Evolutionary conservation across 2,329 filamentous ascomycete genomes (phyloP).

Genomic region (Scytalidium sp.): DNA sequence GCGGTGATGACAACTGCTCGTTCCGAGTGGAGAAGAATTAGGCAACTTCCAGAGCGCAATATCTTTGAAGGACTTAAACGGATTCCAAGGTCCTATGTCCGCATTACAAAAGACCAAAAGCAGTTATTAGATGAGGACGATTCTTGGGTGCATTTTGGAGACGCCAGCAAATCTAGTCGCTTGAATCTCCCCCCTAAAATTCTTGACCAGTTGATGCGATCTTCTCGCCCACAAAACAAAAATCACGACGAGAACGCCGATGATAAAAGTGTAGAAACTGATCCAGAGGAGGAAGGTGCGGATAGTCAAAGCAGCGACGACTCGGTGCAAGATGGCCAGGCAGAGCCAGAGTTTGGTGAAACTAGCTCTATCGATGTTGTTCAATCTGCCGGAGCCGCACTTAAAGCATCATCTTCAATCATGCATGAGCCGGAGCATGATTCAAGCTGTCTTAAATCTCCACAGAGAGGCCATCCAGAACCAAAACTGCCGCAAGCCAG

Average conservation of each 20-base stretch:
- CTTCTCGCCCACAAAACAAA: constrained; percentile 4
- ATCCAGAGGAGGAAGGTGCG: background rate
- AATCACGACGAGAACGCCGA: background rate
- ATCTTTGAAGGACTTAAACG: constrained; percentile 20
- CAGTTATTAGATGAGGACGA: constrained; percentile 42
- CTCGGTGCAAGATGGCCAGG: background rate
- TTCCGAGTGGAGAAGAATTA: constrained; percentile 7
- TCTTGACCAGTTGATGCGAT: constrained; percentile 12
- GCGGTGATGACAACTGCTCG: constrained; percentile 3
- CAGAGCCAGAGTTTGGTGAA: background rate
- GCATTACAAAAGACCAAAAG: constrained; percentile 46
- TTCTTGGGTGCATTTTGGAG: constrained; percentile 32
- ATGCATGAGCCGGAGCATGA: no score
- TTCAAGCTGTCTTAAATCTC: no score
- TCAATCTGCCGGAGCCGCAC: background rate
- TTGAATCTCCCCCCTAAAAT: constrained; percentile 32
- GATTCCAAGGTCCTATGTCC: constrained; percentile 39
- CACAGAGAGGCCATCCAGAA: background rate
- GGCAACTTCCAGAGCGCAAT: constrained; percentile 17
- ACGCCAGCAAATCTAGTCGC: constrained; percentile 9
- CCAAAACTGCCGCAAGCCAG: background rate
- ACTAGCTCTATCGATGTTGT: background rate
- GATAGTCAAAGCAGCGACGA: background rate
- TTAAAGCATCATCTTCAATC: no score
- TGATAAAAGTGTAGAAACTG: background rate